phyloP scores from a whole-genome alignment of 2,329 filamentous ascomycete species.

The Hypoxylon sp. region DNA sequence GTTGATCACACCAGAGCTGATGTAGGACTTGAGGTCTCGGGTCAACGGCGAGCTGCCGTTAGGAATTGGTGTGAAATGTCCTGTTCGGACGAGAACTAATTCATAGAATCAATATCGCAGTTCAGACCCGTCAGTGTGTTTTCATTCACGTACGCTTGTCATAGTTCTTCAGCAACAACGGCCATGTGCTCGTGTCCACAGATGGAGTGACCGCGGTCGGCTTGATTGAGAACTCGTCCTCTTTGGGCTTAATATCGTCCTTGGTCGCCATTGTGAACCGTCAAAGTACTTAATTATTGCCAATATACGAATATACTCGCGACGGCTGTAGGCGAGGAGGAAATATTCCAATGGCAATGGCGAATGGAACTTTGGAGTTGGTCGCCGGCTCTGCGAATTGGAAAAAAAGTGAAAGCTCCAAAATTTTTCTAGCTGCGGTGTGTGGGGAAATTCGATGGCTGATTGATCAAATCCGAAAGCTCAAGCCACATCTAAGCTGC shows the following conservation, averaged over 20 bases:
- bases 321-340: constrained; percentile 44
- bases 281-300: constrained; percentile 41
- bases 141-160: constrained; percentile 78
- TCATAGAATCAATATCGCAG: constrained; percentile 47
- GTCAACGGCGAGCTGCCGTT: constrained; percentile 91
- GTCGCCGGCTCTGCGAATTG: constrained; percentile 38
- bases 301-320: constrained; percentile 36
- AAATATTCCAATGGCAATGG: constrained; percentile 42
- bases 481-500: constrained; percentile 27
- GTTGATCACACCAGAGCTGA: constrained; percentile 98
- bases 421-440: constrained; percentile 51
- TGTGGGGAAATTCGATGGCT: constrained; percentile 41
- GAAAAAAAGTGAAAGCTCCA: constrained; percentile 50
- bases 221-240: constrained; percentile 75
- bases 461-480: constrained; percentile 38
- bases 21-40: constrained; percentile 96
- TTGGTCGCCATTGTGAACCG: constrained; percentile 49
- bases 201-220: constrained; percentile 84
- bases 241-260: constrained; percentile 46
- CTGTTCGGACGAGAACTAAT: constrained; percentile 89
- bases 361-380: constrained; percentile 30
- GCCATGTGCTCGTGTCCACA: constrained; percentile 91
- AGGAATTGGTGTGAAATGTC: constrained; percentile 97
- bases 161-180: constrained; percentile 95
- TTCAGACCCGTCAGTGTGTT: constrained; percentile 5